A percentile compares a stretch with the other conserved stretches of the same genome.
Conservation (phyloP, 2,329 filamentous ascomycete species). For the Reticulascus tulasneorum region DNA sequence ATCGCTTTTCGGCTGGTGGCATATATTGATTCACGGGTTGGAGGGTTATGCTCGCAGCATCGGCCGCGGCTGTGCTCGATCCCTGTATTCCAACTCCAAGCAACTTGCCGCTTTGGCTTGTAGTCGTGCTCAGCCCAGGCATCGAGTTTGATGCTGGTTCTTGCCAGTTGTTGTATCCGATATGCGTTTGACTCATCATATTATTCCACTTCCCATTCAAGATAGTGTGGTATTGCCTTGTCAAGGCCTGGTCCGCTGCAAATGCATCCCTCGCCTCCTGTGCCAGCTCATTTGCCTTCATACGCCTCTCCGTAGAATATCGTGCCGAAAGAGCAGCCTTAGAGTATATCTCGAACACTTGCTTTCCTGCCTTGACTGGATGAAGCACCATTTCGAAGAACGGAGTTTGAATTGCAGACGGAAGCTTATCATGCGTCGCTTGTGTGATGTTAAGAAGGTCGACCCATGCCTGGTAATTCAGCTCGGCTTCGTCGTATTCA, state of each 20-base stretch:
- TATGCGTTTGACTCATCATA: constrained; percentile 44
- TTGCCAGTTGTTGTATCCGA: constrained; percentile 45
- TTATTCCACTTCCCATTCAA: constrained; percentile 34
- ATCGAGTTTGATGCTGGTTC: constrained; percentile 49
- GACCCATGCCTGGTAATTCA: neutral
- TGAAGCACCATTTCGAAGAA: neutral
- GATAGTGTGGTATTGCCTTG: constrained; percentile 37
- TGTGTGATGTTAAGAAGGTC: neutral
- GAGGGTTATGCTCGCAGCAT: neutral
- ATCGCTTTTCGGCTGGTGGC: neutral
- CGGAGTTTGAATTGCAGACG: neutral
- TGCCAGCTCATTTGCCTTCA: constrained; percentile 20
- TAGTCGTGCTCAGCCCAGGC: too few relatives aligned
- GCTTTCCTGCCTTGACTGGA: neutral
- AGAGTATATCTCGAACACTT: neutral
- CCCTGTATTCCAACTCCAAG: too few relatives aligned
- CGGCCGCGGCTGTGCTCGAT: constrained; percentile 7
- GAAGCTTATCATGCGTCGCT: neutral
- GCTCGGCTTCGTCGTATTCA: neutral
- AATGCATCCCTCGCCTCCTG: constrained; percentile 37
- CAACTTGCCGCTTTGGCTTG: too few relatives aligned
- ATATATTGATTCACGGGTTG: neutral
- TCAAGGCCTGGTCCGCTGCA: constrained; percentile 36
- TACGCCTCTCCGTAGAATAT: neutral
- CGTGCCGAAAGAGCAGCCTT: neutral